Evolutionary conservation across 129 eudicot genomes (phyloP).

Genomic region (Helianthus annuus): HanXRQr2.0-SUNRISE NC_035443.2:154281125-154281624

Average conservation of each 20-base stretch:
- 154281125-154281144: slow-evolving; percentile 76
- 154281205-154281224: slow-evolving; percentile 5
- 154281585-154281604: too few species aligned
- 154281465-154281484: too few species aligned
- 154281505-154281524: too few species aligned
- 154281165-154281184: slow-evolving; percentile 84
- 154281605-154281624: too few species aligned
- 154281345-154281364: neutral
- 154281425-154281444: too few species aligned
- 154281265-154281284: neutral
- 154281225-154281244: neutral
- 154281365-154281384: neutral
- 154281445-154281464: too few species aligned
- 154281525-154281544: too few species aligned
- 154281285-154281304: neutral
- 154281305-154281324: neutral
- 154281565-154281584: too few species aligned
- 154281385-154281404: too few species aligned
- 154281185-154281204: slow-evolving; percentile 72
- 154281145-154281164: slow-evolving; percentile 77
- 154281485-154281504: too few species aligned
- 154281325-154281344: neutral
- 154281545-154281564: too few species aligned
- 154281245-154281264: neutral
- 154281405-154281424: too few species aligned